Evolutionary conservation across 2,329 filamentous ascomycete species (phyloP), one percentile per base, ranked within the genome.

Genomic region (Phaeosphaeriaceae sp.): DNA sequence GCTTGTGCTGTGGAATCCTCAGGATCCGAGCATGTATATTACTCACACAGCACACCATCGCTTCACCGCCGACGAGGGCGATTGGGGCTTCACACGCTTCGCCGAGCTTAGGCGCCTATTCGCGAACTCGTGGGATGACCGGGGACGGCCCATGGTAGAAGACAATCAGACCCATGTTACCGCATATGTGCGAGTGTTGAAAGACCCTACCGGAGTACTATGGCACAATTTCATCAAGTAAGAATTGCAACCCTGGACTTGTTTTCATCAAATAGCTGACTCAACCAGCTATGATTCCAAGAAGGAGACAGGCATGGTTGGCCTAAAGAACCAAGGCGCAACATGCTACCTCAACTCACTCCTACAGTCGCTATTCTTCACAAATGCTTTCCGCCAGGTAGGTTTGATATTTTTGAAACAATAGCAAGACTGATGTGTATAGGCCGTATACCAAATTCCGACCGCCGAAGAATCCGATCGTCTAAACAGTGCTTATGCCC

Each of bases 51-150:
- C 94, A n/a, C 91, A 92, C 63, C 94, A 99, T 71, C 88, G 94
- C 50, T 99, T 97, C 74, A 97, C 92, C 3, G 90, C 89, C 56
- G 94, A 97, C 35, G 94, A 99, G 74, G 92, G 91, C 18, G 94
- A 99, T 67, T 99, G 94, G 94, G 94, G 94, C 1, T 99, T 99
- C 73, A 99, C 94, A n/a, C 82, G 93, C 47, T 99, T 97, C 69
- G 86, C 92, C 11, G 94, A 97, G 72, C 82, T 96, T 41, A 83
- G 91, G 45, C 88, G 86, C 66, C 87, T 97, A 72, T 96, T 97
- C 69, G 87, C 87, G 52, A 79, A 86, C 28, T 82, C 85, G 1
- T 96, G 88, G 83, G 89, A 94, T 48, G 84, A 85, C 42, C 76
- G 75, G 52, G 80, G 79, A 15, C 83, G 89, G 48, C 90, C 88